Evolutionary conservation across 1,284 basidiomycete genomes (phyloP).

Genomic region (Ustilago nuda): DNA sequence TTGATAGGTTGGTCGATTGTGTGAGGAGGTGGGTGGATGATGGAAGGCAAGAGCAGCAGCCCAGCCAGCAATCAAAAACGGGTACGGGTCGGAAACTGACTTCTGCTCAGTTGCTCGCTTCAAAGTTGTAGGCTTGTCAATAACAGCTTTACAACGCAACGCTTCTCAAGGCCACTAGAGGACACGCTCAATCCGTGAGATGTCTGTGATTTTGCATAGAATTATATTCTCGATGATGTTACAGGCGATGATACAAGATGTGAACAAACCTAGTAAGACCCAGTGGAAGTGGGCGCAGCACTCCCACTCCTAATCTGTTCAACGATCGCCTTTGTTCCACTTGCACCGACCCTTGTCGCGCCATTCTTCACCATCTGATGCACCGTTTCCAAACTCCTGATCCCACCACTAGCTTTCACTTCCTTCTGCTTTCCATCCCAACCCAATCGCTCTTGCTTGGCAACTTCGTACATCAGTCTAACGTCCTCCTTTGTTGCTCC

Average conservation of each 20-base stretch:
- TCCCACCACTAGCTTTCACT: constrained; percentile 63
- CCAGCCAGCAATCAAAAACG: too few species aligned
- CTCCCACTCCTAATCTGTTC: constrained; percentile 42
- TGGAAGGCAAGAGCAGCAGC: background rate
- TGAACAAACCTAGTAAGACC: constrained; percentile 13
- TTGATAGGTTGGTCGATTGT: constrained; percentile 71
- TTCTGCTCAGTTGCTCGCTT: constrained; percentile 13
- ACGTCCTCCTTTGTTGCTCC: constrained; percentile 59
- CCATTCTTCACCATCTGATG: constrained; percentile 57
- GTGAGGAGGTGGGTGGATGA: constrained; percentile 24
- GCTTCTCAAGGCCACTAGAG: too few species aligned
- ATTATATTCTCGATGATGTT: background rate
- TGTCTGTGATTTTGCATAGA: background rate
- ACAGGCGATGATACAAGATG: background rate
- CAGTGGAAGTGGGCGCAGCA: constrained; percentile 12
- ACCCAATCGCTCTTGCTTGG: constrained; percentile 20
- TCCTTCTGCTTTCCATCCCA: constrained; percentile 31
- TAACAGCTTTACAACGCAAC: too few species aligned
- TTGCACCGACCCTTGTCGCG: constrained; percentile 58
- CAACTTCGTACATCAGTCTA: constrained; percentile 58
- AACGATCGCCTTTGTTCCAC: constrained; percentile 59
- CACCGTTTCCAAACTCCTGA: constrained; percentile 46
- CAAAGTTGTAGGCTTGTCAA: constrained; percentile 23
- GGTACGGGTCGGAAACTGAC: background rate
- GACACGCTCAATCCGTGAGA: background rate